Conservation (phyloP, 2,329 filamentous ascomycete genomes). For the Fusarium coffeatum region DNA sequence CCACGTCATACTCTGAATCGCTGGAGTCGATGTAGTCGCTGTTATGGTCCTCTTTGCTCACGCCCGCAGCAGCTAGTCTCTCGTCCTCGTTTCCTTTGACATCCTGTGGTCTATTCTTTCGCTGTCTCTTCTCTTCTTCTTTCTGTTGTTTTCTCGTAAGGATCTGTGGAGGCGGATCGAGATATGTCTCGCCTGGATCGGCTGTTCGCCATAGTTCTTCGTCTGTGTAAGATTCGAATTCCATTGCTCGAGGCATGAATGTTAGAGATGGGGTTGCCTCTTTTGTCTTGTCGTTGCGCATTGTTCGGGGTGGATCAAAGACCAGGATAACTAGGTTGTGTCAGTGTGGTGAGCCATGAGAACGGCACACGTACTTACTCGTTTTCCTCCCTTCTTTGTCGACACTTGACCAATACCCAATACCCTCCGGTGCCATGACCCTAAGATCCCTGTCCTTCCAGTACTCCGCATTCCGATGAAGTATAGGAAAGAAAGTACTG, state of each 20-base stretch:
- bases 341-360: slow-evolving; percentile 5
- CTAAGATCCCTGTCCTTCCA: slow-evolving; percentile 47
- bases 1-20: slow-evolving; percentile 20
- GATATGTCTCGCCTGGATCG: slow-evolving; percentile 42
- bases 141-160: slow-evolving; percentile 10
- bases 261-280: slow-evolving; percentile 37
- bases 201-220: slow-evolving; percentile 46
- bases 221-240: slow-evolving; percentile 46
- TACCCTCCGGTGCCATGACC: slow-evolving; percentile 46
- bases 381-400: slow-evolving; percentile 36
- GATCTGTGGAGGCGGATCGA: slow-evolving; percentile 43
- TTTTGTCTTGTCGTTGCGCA: slow-evolving; percentile 40
- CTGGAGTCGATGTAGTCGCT: slow-evolving; percentile 10
- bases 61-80: neutral
- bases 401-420: slow-evolving; percentile 41
- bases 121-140: slow-evolving; percentile 23
- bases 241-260: slow-evolving; percentile 48
- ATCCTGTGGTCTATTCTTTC: slow-evolving; percentile 4
- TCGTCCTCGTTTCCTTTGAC: neutral
- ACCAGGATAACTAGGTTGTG: slow-evolving; percentile 36
- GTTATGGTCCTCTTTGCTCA: slow-evolving; percentile 21
- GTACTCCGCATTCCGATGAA: slow-evolving; percentile 37
- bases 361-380: slow-evolving; percentile 15
- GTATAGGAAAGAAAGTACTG: slow-evolving; percentile 42
- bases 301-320: slow-evolving; percentile 41